Conservation (phyloP, 139 green algal genomes). For the Asterochloris sp. region DNA sequence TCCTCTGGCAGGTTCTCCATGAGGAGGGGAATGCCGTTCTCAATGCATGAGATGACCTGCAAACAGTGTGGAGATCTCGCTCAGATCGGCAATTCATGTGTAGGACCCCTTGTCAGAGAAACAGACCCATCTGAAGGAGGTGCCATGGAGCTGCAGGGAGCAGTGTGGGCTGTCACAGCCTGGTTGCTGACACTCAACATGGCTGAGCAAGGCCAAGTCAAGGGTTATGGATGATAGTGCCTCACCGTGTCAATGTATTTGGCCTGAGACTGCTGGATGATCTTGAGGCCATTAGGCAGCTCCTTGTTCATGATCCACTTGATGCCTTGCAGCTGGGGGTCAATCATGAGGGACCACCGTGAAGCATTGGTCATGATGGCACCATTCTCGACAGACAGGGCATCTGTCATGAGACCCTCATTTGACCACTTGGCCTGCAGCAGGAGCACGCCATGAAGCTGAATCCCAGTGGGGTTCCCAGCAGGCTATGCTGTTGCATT, state of each 20-base stretch:
- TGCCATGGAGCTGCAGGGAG: too few species aligned
- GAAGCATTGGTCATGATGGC: constrained; percentile 76
- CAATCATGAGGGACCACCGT: constrained; percentile 85
- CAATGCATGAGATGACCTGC: constrained; percentile 76
- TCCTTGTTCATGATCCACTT: constrained; percentile 83
- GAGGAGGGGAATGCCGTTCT: constrained; percentile 79
- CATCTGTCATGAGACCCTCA: constrained; percentile 82
- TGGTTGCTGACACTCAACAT: not conserved
- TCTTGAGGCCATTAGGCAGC: constrained; percentile 66
- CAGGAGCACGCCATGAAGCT: not conserved
- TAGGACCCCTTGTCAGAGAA: not conserved
- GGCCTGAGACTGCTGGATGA: constrained; percentile 78
- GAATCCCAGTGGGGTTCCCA: not conserved
- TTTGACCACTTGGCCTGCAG: constrained; percentile 70
- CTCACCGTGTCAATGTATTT: constrained; percentile 81
- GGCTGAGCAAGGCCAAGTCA: too few species aligned
- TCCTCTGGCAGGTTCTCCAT: constrained; percentile 86
- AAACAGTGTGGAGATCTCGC: not conserved
- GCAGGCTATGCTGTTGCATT: not conserved
- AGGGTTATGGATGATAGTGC: too few species aligned
- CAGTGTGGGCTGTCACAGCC: not conserved
- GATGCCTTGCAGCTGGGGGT: constrained; percentile 90
- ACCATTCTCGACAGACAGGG: constrained; percentile 83
- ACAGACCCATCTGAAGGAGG: not conserved
- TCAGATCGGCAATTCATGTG: not conserved